These are phyloP conservation scores for Pigoraptor vietnamica DNA, from an alignment of 78 protist genomes.

Conservation along the genomic window DNA sequence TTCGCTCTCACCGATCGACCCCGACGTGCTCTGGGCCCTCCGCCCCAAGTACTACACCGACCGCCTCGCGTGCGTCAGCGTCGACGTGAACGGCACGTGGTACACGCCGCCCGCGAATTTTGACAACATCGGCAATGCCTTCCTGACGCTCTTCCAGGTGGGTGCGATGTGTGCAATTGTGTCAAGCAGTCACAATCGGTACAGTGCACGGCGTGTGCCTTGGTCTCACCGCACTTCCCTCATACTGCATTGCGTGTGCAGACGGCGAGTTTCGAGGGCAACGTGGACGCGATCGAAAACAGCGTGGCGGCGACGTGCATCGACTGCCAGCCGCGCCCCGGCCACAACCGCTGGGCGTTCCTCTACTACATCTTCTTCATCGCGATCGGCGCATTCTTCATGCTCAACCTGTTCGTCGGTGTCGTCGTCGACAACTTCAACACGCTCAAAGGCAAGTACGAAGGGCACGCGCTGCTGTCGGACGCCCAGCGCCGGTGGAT, in stretches of 20 bases:
- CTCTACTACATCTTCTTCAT: constrained; percentile 21
- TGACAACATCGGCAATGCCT: too few species aligned
- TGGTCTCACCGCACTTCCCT: too few species aligned
- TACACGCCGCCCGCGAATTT: too few species aligned
- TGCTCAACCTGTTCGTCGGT: constrained; percentile 31
- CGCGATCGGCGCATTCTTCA: constrained; percentile 24
- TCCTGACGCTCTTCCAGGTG: too few species aligned
- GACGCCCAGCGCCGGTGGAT: neutral
- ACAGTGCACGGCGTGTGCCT: too few species aligned
- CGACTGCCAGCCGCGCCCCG: constrained; percentile 1
- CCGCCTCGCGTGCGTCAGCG: too few species aligned
- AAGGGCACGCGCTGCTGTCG: neutral
- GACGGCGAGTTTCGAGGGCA: constrained; percentile 12
- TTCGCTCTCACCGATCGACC: too few species aligned
- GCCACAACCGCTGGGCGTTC: neutral
- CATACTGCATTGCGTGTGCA: too few species aligned
- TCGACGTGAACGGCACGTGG: too few species aligned
- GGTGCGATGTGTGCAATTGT: too few species aligned
- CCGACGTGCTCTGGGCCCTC: neutral
- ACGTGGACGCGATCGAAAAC: constrained; percentile 11
- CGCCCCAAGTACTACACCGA: too few species aligned
- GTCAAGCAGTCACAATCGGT: too few species aligned
- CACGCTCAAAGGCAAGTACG: neutral
- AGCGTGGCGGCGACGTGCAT: constrained; percentile 10
- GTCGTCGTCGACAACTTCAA: constrained; percentile 2